Evolutionary conservation across 352 stramenopile genomes (phyloP), one percentile per base, ranked within the genome.

Genomic region (Phytophthora cactorum): DNA sequence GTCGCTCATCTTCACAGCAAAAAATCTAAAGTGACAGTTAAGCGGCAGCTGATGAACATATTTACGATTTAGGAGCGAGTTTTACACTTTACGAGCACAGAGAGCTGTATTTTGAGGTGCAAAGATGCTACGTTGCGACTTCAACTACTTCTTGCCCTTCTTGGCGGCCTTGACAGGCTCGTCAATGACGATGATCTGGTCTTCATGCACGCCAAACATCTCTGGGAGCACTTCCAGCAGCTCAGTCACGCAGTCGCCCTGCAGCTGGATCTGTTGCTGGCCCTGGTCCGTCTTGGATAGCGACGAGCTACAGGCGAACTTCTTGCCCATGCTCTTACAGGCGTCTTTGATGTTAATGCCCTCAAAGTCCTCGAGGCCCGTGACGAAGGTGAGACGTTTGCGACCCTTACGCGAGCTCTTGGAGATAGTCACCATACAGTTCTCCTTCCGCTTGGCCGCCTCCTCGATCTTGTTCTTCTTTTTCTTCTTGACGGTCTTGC

Each of bases 331-430:
- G 49, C 64, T 88, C 74, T 95, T 93, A 52, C 78, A 75, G 25
- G 81, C 81, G 36, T 95, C 88, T 79, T 95, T 95, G 63, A 93
- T 91, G 70, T 93, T 91, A 58, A 92, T 77, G 11, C 77, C 82
- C 50, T 88, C 81, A 61, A 93, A 91, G 47, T 92, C 86, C 46
- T 95, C 88, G 25, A 95, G 81, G 0, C 88, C 88, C 25, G 84
- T 90, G 59, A 95, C 83, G 60, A 93, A 91, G 0, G 88, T 93
- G 61, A 95, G 71, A 49, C 83, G 84, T 69, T 95, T 95, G 57
- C 81, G 78, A 25, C 82, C 82, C 67, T 93, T 93, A 55, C 86
- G 86, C 52, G 86, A 84, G 54, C 78, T 89, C 74, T 89, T 91
- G 58, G 81, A 82, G 55, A 93, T 78, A 31, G 77, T 76, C 44